phyloP scores from a whole-genome alignment of 2,329 filamentous ascomycete genomes.

The Verticillium isaacii region DNA sequence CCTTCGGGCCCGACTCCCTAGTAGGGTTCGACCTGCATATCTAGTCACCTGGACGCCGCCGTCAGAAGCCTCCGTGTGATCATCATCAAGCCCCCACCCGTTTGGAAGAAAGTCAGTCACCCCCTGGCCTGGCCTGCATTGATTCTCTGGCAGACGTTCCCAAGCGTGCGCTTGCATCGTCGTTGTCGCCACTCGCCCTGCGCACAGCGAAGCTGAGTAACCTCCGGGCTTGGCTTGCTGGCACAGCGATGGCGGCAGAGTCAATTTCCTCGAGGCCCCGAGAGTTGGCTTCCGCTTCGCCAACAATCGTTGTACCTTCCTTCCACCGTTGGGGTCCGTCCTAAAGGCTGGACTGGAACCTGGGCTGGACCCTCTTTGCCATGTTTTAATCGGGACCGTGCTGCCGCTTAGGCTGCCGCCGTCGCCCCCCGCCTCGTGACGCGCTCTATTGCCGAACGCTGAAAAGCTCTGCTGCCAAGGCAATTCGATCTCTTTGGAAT shows the following conservation, averaged over 20 bases:
- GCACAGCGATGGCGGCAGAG: neutral
- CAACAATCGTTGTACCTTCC: neutral
- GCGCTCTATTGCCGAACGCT: neutral
- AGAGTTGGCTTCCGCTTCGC: neutral
- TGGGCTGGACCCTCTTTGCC: neutral
- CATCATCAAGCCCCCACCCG: neutral
- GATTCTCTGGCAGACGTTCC: neutral
- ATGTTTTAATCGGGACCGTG: neutral
- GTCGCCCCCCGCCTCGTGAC: neutral
- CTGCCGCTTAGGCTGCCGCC: neutral
- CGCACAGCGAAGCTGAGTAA: neutral
- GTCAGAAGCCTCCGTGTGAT: neutral
- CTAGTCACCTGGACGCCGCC: neutral
- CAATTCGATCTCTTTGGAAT: neutral
- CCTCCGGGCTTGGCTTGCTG: neutral
- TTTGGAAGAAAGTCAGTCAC: neutral
- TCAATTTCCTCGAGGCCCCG: neutral
- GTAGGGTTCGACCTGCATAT: neutral
- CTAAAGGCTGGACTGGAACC: neutral
- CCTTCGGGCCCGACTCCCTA: neutral
- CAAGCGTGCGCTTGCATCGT: neutral
- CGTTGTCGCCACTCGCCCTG: neutral
- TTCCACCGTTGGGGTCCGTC: neutral
- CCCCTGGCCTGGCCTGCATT: neutral
- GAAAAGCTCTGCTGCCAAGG: neutral